Base-by-base conservation (phyloP, 306 rosid genomes). In the Carpinus fangiana region DNA sequence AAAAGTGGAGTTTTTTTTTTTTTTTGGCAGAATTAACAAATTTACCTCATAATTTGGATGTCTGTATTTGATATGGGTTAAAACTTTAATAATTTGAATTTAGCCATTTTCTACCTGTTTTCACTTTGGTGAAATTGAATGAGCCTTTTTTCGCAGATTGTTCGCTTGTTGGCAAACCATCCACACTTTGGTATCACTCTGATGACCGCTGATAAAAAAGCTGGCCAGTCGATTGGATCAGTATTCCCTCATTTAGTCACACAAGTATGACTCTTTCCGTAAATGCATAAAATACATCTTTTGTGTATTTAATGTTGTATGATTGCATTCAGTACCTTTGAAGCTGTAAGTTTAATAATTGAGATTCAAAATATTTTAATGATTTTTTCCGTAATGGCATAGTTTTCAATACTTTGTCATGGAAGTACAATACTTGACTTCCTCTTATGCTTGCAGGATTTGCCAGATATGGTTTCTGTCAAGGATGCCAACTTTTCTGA, bases 121-220 rank as follows among this genome's bases (percentile, higher is more conserved):
- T 48, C 46, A 16, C 53, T 72, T 53, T 18, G 56, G 13, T 55
- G 45, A 9, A 12, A 72, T 78, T 50, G 70, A 79, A 70, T 76
- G 80, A 60, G 64, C 64, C 26, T 70, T 84, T 68, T 73, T 41
- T 71, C n/a, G 78, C 79, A 94, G 98, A 90, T 94, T 87, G 87
- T 92, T 75, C 86, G 98, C 84, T 94, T 92, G 71, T 82, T 94
- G 71, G 97, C 93, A 43, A 92, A 92, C 86, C 98, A 92, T 90
- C 98, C 97, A 11, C 90, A 91, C 56, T 90, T 92, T 75, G 88
- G 87, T 70, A 88, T 88, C 86, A 73, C 93, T 73, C 62, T 94
- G 60, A 26, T 94, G 93, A 94, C 97, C 1, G 97, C 97, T 70
- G 97, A 90, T 77, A 88, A 97, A 81, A 94, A 92, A 85, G 97